Conservation (phyloP, 2,329 filamentous ascomycete species). For the Stagonosporopsis tanaceti region DNA sequence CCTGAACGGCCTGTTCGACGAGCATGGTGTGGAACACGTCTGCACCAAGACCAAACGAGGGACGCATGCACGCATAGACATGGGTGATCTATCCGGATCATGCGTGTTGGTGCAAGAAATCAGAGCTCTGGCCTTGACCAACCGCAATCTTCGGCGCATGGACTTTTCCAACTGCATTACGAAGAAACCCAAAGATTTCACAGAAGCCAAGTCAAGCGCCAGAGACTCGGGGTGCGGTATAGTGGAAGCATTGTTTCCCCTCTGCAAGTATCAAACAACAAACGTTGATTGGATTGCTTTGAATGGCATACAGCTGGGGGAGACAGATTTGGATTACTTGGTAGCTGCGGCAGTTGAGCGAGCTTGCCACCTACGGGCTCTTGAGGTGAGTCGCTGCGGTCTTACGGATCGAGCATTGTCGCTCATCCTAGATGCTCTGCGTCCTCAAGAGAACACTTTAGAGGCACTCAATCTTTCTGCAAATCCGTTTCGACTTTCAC, state of each 20-base stretch:
- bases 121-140: slow-evolving; percentile 71
- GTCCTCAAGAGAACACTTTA: slow-evolving; percentile 70
- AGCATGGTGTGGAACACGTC: slow-evolving; percentile 68
- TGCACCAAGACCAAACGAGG: slow-evolving; percentile 65
- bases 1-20: slow-evolving; percentile 68
- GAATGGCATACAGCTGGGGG: slow-evolving; percentile 73
- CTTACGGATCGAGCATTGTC: slow-evolving; percentile 66
- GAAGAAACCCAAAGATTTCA: slow-evolving; percentile 55
- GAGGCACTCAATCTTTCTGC: slow-evolving; percentile 73
- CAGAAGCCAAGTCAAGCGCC: slow-evolving; percentile 53
- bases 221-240: slow-evolving; percentile 73
- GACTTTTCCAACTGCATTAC: slow-evolving; percentile 72
- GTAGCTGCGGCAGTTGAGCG: slow-evolving; percentile 73
- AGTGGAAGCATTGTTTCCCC: slow-evolving; percentile 72
- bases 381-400: slow-evolving; percentile 72
- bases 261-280: slow-evolving; percentile 72
- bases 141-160: slow-evolving; percentile 67
- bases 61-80: slow-evolving; percentile 62
- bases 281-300: slow-evolving; percentile 75
- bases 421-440: slow-evolving; percentile 69
- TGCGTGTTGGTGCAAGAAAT: slow-evolving; percentile 73
- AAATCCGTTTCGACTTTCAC: slow-evolving; percentile 70
- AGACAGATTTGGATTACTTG: slow-evolving; percentile 72
- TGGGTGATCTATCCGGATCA: slow-evolving; percentile 62
- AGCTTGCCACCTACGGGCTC: slow-evolving; percentile 69